Base-by-base conservation (phyloP, 2,329 filamentous ascomycete species). In the Westerdykella ornata region DNA sequence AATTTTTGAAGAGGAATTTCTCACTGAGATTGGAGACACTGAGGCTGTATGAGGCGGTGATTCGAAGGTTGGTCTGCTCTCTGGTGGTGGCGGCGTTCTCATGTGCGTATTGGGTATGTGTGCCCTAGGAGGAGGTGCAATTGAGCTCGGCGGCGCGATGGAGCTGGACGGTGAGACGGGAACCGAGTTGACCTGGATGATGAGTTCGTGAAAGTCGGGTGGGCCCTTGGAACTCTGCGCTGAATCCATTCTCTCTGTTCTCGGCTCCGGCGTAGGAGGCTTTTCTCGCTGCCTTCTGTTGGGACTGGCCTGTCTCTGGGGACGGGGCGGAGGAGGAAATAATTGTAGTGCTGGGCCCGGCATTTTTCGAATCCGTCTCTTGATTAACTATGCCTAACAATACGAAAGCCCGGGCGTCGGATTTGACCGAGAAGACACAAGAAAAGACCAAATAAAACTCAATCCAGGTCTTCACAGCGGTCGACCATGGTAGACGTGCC, bases 121-220 rank as follows among this genome's bases (percentile, higher is more conserved):
- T 46, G 51, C 58, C 39, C 47, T 49, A 33, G 56, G 53, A 39
- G 59, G 60, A 33, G 57, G 38, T 30, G 53, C 37, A 20, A 61
- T 35, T 36, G 54, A 39, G 18, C 37, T 41, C 14, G 46, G 51
- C 20, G 53, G 45, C 31, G 53, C 49, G 44, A 56, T 51, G 37
- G 51, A 46, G 28, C 46, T 54, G n/a, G 59, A 53, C 11, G 60
- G 56, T 8, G 62, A 63, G 7, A 60, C 54, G 32, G 60, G 59
- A n/a, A 58, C 56, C 15, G 64, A 63, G 38, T 65, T 62, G 54
- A 67, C 61, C 41, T 66, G 62, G 14, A 68, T 59, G 35, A 68
- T 49, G 35, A 68, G 59, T 40, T 66, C 63, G 41, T 68, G 65
- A 36, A 67, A 65, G 48, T 67, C 63, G 29, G 48, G 43, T 34